phyloP scores from a whole-genome alignment of 768 basidiomycete genomes.

The Pleurotus tuoliensis region DNA sequence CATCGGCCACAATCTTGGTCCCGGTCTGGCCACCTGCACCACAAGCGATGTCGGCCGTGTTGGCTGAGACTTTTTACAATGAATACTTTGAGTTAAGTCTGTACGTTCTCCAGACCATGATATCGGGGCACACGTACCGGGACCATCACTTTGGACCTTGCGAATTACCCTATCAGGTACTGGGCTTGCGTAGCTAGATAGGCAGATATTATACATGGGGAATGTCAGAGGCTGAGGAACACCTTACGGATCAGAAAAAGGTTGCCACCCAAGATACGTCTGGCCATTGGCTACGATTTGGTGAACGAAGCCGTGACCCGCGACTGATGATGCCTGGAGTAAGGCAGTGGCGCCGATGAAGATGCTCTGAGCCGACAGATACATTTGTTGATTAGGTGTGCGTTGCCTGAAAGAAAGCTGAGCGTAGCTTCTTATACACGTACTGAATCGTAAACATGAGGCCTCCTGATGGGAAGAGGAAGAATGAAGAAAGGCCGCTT shows the following conservation, averaged over 20 bases:
- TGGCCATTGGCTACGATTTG: slow-evolving; percentile 24
- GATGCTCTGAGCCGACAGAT: slow-evolving; percentile 7
- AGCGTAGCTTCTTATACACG: slow-evolving; percentile 2
- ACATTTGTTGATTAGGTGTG: not conserved
- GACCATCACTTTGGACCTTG: slow-evolving; percentile 31
- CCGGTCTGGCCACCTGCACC: slow-evolving; percentile 36
- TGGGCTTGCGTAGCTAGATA: slow-evolving; percentile 22
- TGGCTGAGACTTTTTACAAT: slow-evolving; percentile 11
- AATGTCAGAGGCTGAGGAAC: not conserved
- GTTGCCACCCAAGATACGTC: slow-evolving; percentile 34
- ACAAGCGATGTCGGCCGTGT: slow-evolving; percentile 38
- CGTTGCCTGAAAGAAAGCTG: not conserved
- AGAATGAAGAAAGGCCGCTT: not conserved
- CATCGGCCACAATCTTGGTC: slow-evolving; percentile 32
- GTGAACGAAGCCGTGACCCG: slow-evolving; percentile 34
- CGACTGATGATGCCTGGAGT: slow-evolving; percentile 8
- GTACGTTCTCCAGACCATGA: not conserved
- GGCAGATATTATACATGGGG: slow-evolving; percentile 4
- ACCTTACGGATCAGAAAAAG: slow-evolving; percentile 34
- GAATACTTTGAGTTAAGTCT: not conserved
- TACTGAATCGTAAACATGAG: not conserved
- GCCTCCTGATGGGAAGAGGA: slow-evolving; percentile 1
- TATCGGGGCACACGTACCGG: slow-evolving; percentile 18
- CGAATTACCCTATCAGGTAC: slow-evolving; percentile 26
- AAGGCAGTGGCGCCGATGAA: slow-evolving; percentile 13